A percentile compares a stretch with the other conserved stretches of the same genome.
phyloP scores from a whole-genome alignment of 768 basidiomycete species.

The Lenzites betulinus region DNA sequence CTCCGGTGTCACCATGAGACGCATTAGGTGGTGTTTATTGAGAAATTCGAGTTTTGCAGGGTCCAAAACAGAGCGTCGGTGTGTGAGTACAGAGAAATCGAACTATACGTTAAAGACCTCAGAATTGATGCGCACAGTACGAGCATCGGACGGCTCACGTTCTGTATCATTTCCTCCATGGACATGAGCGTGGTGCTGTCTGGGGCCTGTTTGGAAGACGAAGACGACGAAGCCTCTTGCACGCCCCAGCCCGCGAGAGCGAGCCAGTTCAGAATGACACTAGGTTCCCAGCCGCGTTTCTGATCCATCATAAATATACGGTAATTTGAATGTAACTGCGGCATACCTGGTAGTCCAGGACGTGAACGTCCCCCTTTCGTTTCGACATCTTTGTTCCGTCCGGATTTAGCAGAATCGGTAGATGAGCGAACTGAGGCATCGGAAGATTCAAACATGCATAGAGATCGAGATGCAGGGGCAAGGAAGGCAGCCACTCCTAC shows the following conservation, averaged over 20 bases:
- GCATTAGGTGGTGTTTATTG: constrained; percentile 83
- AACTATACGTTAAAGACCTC: constrained; percentile 49
- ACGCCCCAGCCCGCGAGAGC: constrained; percentile 94
- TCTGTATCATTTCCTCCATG: constrained; percentile 62
- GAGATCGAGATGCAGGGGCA: constrained; percentile 87
- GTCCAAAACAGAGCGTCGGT: constrained; percentile 82
- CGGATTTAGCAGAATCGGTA: constrained; percentile 86
- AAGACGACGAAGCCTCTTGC: constrained; percentile 32
- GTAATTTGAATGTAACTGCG: not conserved
- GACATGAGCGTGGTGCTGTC: constrained; percentile 68
- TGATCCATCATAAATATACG: not conserved
- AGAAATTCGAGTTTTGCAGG: constrained; percentile 79
- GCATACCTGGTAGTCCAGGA: constrained; percentile 82
- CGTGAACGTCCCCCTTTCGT: constrained; percentile 85
- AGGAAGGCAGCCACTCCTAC: constrained; percentile 95
- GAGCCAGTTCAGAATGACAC: constrained; percentile 89
- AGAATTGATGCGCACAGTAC: no score
- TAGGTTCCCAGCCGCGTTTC: constrained; percentile 89
- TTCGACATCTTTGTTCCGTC: constrained; percentile 97
- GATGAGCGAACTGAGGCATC: constrained; percentile 85
- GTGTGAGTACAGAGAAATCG: constrained; percentile 73
- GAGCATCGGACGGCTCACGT: constrained; percentile 41
- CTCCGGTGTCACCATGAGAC: constrained; percentile 48
- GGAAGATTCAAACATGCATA: constrained; percentile 75
- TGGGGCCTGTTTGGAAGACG: constrained; percentile 45